Evolutionary conservation across 331 rosid genomes (phyloP), one percentile per base, ranked within the genome.

Genomic region (Malus hybrid): DNA sequence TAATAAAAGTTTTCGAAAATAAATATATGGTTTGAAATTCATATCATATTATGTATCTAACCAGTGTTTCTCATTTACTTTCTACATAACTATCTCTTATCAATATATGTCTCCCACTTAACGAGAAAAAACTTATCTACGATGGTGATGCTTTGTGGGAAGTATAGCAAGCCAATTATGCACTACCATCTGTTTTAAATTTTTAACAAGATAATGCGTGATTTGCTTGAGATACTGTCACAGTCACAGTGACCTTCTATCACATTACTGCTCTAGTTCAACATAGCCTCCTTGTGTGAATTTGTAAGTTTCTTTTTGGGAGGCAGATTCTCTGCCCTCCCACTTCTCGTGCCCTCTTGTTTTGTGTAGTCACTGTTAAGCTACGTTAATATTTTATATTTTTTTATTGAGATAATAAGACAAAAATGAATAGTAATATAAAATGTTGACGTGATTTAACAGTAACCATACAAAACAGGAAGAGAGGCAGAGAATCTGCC

Each of bases 201-300:
- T 50, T 50, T 16, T 18, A 50, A 50, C 9, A 1, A 50, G 0
- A 0, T 0, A 50, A 2, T 6, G 0, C 6, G 1, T 1, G 1
- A 50, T 50, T 50, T 18, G n/a, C 4, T 50, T 48, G 1, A 15
- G 3, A 15, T 48, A 48, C 0, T 0, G 0, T 5, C 7, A 5
- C 1, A 15, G 1, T 16, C 20, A 16, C 4, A 16, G 6, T 52
- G 20, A 9, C 4, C 46, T 39, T 9, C 1, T 39, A 39, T 39
- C 46, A 39, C 46, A 39, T 39, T 39, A 39, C 11, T 39, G 12
- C 11, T 1, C 20, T 52, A 0, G 18, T 16, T 52, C 57, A 16
- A 52, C 9, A 16, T 1, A 1, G 56, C 56, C 20, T 50, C 18
- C 56, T 2, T 6, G 57, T 16, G 20, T 52, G 20, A 52, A 52